A percentile compares a stretch with the other conserved stretches of the same genome.
Evolutionary conservation across 1,139 yeast genomes (phyloP).

Genomic region (Lodderomyces metapsilosis): DNA sequence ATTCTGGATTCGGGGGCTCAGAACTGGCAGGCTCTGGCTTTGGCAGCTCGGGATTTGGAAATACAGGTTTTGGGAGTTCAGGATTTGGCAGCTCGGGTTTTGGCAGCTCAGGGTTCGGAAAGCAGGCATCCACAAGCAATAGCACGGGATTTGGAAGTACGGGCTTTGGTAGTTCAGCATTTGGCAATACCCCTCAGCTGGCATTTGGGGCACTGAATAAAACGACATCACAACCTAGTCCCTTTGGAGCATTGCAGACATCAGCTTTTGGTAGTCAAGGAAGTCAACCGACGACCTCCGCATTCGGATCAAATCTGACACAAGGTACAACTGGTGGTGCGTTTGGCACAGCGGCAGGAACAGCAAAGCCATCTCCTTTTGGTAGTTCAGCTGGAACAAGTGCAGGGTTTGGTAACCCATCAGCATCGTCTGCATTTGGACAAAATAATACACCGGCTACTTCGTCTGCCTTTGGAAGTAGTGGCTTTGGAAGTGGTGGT

Average conservation of each 20-base stretch:
- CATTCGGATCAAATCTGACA: conserved; percentile 11
- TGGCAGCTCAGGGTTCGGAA: conserved; percentile 3
- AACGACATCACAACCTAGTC: background rate
- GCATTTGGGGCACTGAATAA: conserved; percentile 1
- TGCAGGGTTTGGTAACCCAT: conserved; percentile 13
- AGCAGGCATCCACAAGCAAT: too few species aligned
- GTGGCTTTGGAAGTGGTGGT: conserved; percentile 9
- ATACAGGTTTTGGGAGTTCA: conserved; percentile 3
- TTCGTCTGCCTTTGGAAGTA: conserved; percentile 9
- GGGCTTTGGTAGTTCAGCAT: conserved; percentile 11
- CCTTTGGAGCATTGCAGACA: conserved; percentile 1
- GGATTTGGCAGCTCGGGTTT: background rate
- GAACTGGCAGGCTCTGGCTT: conserved; percentile 5
- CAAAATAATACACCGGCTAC: background rate
- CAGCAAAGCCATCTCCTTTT: conserved; percentile 1
- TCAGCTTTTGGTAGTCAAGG: conserved; percentile 13
- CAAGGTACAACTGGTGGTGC: background rate
- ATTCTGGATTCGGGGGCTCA: conserved; percentile 5
- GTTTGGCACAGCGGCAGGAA: background rate
- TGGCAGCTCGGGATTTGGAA: conserved; percentile 5
- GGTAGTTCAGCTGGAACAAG: background rate
- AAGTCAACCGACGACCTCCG: conserved; percentile 6
- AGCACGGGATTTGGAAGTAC: conserved; percentile 7
- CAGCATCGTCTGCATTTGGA: conserved; percentile 10
- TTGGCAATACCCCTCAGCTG: background rate